Percentiles rank a stretch among this genome's conserved stretches.
Conservation (phyloP, 768 basidiomycete species). For the Arthromyces matolae region DNA sequence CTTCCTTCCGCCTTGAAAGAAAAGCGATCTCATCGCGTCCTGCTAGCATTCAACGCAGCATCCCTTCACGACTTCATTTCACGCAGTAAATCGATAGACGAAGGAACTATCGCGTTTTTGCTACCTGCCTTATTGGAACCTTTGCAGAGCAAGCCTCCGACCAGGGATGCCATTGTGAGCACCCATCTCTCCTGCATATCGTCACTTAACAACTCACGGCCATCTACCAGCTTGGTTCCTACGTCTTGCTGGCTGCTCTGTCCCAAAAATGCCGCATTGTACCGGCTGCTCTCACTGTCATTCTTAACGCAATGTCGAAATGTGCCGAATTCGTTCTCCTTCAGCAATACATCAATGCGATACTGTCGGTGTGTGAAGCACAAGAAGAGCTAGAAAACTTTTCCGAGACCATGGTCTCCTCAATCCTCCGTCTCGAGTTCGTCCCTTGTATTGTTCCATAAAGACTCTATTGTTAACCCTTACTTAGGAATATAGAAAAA, state of each 20-base stretch:
- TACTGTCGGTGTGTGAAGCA: slow-evolving; percentile 59
- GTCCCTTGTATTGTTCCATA: slow-evolving; percentile 22
- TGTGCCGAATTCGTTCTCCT: slow-evolving; percentile 47
- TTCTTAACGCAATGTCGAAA: slow-evolving; percentile 51
- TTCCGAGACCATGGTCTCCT: slow-evolving; percentile 35
- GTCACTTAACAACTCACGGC: background rate
- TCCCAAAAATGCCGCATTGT: slow-evolving; percentile 63
- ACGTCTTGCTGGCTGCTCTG: slow-evolving; percentile 67
- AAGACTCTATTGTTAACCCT: background rate
- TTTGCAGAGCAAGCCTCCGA: slow-evolving; percentile 36
- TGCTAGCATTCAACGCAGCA: slow-evolving; percentile 81
- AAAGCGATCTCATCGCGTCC: slow-evolving; percentile 54
- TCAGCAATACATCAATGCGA: slow-evolving; percentile 60
- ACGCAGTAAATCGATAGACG: slow-evolving; percentile 51
- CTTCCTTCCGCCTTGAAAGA: slow-evolving; percentile 58
- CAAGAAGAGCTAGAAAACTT: slow-evolving; percentile 55
- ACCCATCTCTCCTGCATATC: background rate
- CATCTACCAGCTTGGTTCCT: slow-evolving; percentile 58
- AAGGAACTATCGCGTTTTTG: slow-evolving; percentile 61
- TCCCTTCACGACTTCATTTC: slow-evolving; percentile 78
- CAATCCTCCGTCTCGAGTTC: slow-evolving; percentile 47
- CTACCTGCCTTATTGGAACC: slow-evolving; percentile 63
- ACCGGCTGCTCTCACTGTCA: slow-evolving; percentile 52
- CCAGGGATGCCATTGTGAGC: slow-evolving; percentile 57
- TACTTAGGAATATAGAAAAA: slow-evolving; percentile 41